phyloP scores from a whole-genome alignment of 495 filamentous ascomycete species.

The Xylaria castorea region DNA sequence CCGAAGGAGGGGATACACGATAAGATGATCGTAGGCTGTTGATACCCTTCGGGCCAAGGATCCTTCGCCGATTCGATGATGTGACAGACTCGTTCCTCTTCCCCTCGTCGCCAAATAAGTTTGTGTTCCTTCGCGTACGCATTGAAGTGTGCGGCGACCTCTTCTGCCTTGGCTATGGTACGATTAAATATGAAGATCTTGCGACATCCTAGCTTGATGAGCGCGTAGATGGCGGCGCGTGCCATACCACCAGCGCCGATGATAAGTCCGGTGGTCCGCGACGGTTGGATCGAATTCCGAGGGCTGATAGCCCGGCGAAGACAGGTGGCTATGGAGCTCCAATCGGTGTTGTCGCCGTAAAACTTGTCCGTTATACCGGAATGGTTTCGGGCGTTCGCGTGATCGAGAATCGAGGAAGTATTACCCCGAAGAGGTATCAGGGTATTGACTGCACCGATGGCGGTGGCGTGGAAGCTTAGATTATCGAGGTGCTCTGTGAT shows the following conservation, averaged over 20 bases:
- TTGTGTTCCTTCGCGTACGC: slow-evolving; percentile 45
- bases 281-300: slow-evolving; percentile 74
- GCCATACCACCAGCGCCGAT: slow-evolving; percentile 86
- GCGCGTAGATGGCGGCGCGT: slow-evolving; percentile 77
- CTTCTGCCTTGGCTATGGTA: slow-evolving; percentile 64
- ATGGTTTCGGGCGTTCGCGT: slow-evolving; percentile 69
- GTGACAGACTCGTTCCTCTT: slow-evolving; percentile 59
- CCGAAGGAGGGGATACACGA: slow-evolving; percentile 77
- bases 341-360: slow-evolving; percentile 87
- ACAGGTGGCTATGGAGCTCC: slow-evolving; percentile 73
- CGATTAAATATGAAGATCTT: slow-evolving; percentile 83
- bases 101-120: slow-evolving; percentile 49
- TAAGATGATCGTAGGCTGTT: slow-evolving; percentile 75
- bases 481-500: slow-evolving; percentile 71
- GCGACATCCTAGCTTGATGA: slow-evolving; percentile 77
- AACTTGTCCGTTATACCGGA: slow-evolving; percentile 69
- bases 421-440: slow-evolving; percentile 74
- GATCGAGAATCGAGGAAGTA: slow-evolving; percentile 65
- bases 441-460: slow-evolving; percentile 83
- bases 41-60: slow-evolving; percentile 68
- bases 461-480: slow-evolving; percentile 76
- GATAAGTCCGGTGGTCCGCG: slow-evolving; percentile 71
- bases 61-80: slow-evolving; percentile 65
- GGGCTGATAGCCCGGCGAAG: slow-evolving; percentile 79
- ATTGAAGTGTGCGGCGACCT: slow-evolving; percentile 78